Conservation (phyloP, 306 rosid species). For the Myrica gale region DNA sequence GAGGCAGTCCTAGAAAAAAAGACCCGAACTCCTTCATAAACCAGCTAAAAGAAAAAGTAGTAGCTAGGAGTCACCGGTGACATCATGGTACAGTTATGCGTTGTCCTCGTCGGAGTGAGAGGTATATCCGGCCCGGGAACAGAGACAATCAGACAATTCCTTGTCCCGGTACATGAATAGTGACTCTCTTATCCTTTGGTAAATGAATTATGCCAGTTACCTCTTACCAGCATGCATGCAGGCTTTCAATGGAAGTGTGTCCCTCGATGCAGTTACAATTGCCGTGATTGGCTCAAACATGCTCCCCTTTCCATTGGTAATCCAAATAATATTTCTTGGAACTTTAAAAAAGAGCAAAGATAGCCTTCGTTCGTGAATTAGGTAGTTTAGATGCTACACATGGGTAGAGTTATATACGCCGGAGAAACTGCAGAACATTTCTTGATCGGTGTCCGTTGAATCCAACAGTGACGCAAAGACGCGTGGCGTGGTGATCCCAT, state of each 20-base stretch:
- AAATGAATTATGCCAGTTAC: slow-evolving; percentile 12
- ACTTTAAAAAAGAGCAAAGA: not conserved
- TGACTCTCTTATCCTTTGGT: not conserved
- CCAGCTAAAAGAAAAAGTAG: too few relatives aligned
- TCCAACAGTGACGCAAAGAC: too few relatives aligned
- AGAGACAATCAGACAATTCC: not conserved
- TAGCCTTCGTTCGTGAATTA: not conserved
- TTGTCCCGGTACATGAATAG: not conserved
- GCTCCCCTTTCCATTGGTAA: not conserved
- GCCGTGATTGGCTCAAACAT: slow-evolving; percentile 12
- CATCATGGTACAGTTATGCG: not conserved
- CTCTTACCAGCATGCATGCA: slow-evolving; percentile 21
- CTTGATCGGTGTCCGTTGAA: too few relatives aligned
- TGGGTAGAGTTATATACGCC: too few relatives aligned
- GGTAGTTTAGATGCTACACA: too few relatives aligned
- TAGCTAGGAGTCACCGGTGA: not conserved
- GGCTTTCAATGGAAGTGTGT: slow-evolving; percentile 15
- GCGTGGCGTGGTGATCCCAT: too few relatives aligned
- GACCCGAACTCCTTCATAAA: too few relatives aligned
- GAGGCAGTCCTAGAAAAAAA: too few relatives aligned
- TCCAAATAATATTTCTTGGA: not conserved
- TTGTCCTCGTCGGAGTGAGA: not conserved
- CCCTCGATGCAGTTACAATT: slow-evolving; percentile 12
- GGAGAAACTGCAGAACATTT: too few relatives aligned
- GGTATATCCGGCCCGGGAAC: not conserved